A percentile compares a stretch with the other conserved stretches of the same genome.
Evolutionary conservation across 805 yeast genomes (phyloP).

Genomic region (Candida schatavii): DNA sequence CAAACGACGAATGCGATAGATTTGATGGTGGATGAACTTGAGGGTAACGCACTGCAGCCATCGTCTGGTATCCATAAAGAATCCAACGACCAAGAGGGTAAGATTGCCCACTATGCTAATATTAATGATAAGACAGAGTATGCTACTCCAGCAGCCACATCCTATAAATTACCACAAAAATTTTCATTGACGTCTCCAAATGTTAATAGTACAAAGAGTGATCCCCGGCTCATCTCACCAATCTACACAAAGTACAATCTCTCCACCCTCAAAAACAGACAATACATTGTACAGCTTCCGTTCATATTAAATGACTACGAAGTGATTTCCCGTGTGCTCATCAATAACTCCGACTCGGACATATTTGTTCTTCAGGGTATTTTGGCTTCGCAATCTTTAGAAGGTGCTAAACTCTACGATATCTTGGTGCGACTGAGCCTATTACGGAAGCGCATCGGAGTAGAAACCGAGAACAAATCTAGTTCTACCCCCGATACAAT

Average conservation of each 20-base stretch:
- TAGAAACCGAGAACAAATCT: not conserved
- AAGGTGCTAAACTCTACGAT: conserved; percentile 1
- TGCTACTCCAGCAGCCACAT: not conserved
- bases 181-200: not conserved
- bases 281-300: conserved; percentile 3
- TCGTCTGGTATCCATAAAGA: not conserved
- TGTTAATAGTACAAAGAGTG: not conserved
- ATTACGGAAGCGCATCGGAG: not conserved
- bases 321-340: conserved; percentile 1
- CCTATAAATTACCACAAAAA: not conserved
- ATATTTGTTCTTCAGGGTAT: not conserved
- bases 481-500: not conserved
- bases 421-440: not conserved
- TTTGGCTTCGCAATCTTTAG: conserved; percentile 1
- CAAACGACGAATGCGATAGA: not conserved
- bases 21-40: not conserved
- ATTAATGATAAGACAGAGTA: too few species aligned
- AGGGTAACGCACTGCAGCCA: not conserved
- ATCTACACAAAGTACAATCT: not conserved
- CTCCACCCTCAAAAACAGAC: not conserved
- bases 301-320: conserved; percentile 1
- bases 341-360: not conserved
- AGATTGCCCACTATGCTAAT: too few species aligned
- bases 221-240: conserved; percentile 1
- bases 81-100: not conserved